These are phyloP conservation scores for Kalanchoe fedtschenkoi DNA, from an alignment of 164 flowering plant genomes.

Conservation along the genomic window DNA sequence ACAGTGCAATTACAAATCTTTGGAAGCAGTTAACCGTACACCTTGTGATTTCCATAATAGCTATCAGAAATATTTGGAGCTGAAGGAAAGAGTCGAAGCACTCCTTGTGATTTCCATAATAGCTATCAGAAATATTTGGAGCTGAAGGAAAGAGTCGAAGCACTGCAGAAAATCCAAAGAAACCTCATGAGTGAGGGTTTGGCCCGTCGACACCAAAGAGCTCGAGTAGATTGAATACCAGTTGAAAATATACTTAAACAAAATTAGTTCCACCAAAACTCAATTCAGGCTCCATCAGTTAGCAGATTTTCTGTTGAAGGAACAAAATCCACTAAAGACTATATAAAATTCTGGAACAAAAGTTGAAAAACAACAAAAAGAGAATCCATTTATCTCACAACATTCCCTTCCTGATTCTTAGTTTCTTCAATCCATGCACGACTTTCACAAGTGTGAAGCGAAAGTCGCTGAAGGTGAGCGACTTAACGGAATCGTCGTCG, in stretches of 20 bases:
- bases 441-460: no score
- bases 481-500: no score
- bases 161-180: slow-evolving; percentile 36
- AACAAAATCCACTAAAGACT: no score
- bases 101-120: slow-evolving; percentile 7
- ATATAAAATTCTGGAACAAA: no score
- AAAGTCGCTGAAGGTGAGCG: no score
- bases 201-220: slow-evolving; percentile 22
- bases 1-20: slow-evolving; percentile 23
- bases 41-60: slow-evolving; percentile 13
- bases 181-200: slow-evolving; percentile 41
- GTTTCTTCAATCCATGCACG: no score
- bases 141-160: slow-evolving; percentile 40
- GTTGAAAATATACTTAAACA: slow-evolving; percentile 9
- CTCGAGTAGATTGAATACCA: slow-evolving; percentile 22
- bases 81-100: neutral
- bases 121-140: slow-evolving; percentile 34
- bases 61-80: neutral
- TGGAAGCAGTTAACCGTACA: slow-evolving; percentile 15
- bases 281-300: slow-evolving; percentile 10
- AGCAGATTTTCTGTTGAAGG: slow-evolving; percentile 8
- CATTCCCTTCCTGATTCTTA: no score
- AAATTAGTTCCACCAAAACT: slow-evolving; percentile 11
- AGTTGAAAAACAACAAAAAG: no score
- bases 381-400: no score